phyloP scores from a whole-genome alignment of 2,329 filamentous ascomycete species.

The Beauveria caledonica region DNA sequence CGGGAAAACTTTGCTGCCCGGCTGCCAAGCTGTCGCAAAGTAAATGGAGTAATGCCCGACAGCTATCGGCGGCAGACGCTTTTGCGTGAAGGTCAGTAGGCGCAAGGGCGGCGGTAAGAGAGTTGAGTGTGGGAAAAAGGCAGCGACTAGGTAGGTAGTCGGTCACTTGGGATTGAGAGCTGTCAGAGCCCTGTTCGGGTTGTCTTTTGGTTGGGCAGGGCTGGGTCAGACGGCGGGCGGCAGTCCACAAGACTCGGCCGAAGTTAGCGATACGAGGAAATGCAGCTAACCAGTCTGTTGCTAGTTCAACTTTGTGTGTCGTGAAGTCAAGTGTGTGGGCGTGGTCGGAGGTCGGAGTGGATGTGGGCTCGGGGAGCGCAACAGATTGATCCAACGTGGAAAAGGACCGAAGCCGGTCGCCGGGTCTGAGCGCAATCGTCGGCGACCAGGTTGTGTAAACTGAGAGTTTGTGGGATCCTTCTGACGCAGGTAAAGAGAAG shows the following conservation, averaged over 20 bases:
- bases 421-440: neutral
- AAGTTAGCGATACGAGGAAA: neutral
- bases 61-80: neutral
- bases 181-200: neutral
- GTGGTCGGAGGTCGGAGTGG: neutral
- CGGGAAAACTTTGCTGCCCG: neutral
- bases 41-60: neutral
- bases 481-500: neutral
- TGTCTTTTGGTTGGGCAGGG: slow-evolving; percentile 1
- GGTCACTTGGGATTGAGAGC: neutral
- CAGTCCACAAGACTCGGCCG: slow-evolving; percentile 7
- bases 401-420: neutral
- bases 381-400: neutral
- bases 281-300: neutral
- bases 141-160: neutral
- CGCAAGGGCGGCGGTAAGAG: neutral
- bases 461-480: neutral
- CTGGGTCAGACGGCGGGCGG: slow-evolving; percentile 1
- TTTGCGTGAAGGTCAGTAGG: neutral
- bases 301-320: slow-evolving; percentile 1
- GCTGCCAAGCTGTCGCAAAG: neutral
- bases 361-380: neutral
- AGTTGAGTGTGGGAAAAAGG: neutral
- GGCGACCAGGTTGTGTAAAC: neutral
- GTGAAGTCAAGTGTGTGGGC: neutral